These are phyloP conservation scores for Pythium oligandrum DNA, from an alignment of 352 stramenopile species.

Conservation along the genomic window DNA sequence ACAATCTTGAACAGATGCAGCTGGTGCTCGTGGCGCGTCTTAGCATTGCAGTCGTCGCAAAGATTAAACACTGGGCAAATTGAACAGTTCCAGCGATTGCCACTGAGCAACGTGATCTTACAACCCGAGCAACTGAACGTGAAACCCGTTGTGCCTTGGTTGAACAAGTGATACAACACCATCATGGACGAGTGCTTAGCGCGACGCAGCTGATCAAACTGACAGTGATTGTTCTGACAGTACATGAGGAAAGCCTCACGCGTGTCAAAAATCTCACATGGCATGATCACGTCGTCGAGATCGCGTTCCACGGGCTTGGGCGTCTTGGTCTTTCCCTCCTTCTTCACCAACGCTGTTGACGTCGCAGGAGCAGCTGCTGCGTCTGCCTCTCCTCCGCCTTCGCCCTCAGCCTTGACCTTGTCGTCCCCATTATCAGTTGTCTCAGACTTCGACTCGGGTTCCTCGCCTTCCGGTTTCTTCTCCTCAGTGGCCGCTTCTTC, in stretches of 20 bases:
- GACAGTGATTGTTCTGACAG: slow-evolving; percentile 86
- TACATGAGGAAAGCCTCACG: slow-evolving; percentile 89
- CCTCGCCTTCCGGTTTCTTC: slow-evolving; percentile 16
- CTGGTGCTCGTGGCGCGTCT: slow-evolving; percentile 90
- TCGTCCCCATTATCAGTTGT: slow-evolving; percentile 13
- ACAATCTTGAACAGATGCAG: slow-evolving; percentile 93
- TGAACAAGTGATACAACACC: slow-evolving; percentile 85
- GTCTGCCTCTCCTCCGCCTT: neutral
- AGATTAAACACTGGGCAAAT: slow-evolving; percentile 96
- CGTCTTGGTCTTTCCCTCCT: slow-evolving; percentile 38
- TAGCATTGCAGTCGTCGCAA: slow-evolving; percentile 92
- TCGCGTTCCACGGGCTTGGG: slow-evolving; percentile 37
- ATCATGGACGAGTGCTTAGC: slow-evolving; percentile 85
- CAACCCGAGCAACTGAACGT: slow-evolving; percentile 95
- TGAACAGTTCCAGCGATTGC: slow-evolving; percentile 94
- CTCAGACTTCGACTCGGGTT: slow-evolving; percentile 9
- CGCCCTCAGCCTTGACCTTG: neutral
- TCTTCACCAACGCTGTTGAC: slow-evolving; percentile 18
- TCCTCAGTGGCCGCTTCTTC: slow-evolving; percentile 14
- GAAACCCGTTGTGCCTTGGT: slow-evolving; percentile 96
- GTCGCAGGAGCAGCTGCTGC: slow-evolving; percentile 11
- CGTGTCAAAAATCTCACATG: slow-evolving; percentile 95
- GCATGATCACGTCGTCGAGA: slow-evolving; percentile 92
- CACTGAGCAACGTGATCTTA: slow-evolving; percentile 92
- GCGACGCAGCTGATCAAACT: slow-evolving; percentile 79